Conservation (phyloP, 805 yeast species). For the Wilhelminamyces savonicus region DNA sequence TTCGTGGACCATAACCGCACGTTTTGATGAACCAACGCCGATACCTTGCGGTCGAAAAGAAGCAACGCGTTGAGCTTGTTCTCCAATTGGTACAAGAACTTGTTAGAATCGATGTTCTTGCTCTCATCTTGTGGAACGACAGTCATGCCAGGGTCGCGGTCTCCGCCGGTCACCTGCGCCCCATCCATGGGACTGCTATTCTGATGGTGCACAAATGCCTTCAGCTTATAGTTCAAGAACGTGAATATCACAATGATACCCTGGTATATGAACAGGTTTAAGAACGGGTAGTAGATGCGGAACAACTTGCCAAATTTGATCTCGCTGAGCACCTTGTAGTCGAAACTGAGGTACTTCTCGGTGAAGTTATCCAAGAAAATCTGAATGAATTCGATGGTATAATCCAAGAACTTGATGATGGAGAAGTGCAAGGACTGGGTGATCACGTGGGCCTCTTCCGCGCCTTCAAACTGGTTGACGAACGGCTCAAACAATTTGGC, state of each 20-base stretch:
- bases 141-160: conserved; percentile 1
- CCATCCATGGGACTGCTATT: conserved; percentile 16
- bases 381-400: conserved; percentile 25
- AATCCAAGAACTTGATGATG: conserved; percentile 30
- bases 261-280: conserved; percentile 45
- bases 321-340: conserved; percentile 3
- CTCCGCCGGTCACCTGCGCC: not conserved
- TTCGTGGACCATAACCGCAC: conserved; percentile 29
- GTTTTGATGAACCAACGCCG: conserved; percentile 9
- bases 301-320: conserved; percentile 27
- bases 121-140: conserved; percentile 6
- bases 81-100: conserved; percentile 19
- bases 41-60: conserved; percentile 16
- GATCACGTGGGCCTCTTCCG: conserved; percentile 23
- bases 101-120: conserved; percentile 3
- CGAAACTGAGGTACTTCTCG: conserved; percentile 6
- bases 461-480: conserved; percentile 24
- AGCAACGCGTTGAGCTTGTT: conserved; percentile 15
- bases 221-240: conserved; percentile 37
- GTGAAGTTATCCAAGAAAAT: conserved; percentile 16
- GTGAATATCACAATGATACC: conserved; percentile 47
- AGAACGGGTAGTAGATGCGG: conserved; percentile 38
- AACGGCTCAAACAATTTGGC: conserved; percentile 50
- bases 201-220: conserved; percentile 24
- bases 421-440: conserved; percentile 34